Evolutionary conservation across 345 rosid species (phyloP), one percentile per base, ranked within the genome.

Genomic region (Corchorus capsularis): DNA sequence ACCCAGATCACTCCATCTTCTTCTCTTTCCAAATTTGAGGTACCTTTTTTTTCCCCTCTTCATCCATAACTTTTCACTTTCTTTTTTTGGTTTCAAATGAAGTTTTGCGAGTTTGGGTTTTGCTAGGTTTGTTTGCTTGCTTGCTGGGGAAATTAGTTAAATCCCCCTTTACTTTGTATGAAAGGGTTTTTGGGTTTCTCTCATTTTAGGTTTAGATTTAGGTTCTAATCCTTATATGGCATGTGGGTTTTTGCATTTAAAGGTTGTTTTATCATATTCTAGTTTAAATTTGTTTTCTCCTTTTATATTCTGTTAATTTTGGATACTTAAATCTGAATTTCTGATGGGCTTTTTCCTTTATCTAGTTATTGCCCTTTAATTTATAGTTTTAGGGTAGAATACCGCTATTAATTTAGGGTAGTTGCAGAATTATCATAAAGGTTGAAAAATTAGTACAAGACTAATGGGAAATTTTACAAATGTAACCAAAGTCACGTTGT

Each of bases 1-100:
- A 80, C 82, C 67, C 85, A 79, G 71, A 63, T 77, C 78, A 35
- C 87, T 47, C 75, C 87, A 6, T 14, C 45, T 70, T 45, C 83
- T 63, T 78, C 92, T 1, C 78, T 79, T 56, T 63, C 82, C 69
- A 87, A 78, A 63, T 78, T 86, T 16, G 91, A 91, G 92, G 93
- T 91, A 27, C 45, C 27, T 17, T 45, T 54, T 55, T 52, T 50
- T 55, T 45, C 57, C 27, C 27, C 27, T 39, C 43, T 39, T 39
- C 43, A 4, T 50, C 20, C 71, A 16, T 35, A 13, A 74, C 46
- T 60, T 39, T 39, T 39, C 6, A 39, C 11, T 52, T 10, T 39
- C 15, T 60, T 62, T 75, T 50, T 62, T 19, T 35, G 22, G 17
- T 41, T 2, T 72, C 8, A 8, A 14, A 16, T 34, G 1, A 39